Evolutionary conservation across 2,329 filamentous ascomycete species (phyloP).

Genomic region (Diaporthe aspalathi): DNA sequence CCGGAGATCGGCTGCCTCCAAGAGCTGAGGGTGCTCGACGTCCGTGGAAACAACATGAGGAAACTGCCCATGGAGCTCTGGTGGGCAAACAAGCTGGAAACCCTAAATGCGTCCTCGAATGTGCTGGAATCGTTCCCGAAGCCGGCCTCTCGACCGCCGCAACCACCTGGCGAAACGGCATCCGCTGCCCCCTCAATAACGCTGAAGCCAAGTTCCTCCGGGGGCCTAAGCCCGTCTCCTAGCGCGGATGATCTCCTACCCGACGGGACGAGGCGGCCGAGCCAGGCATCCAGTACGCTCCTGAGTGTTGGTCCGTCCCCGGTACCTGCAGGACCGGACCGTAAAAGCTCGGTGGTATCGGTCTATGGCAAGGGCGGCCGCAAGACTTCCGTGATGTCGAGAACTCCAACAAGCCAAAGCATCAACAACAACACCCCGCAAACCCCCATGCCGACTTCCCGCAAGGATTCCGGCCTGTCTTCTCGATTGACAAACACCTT

Average conservation of each 20-base stretch:
- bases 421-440: conserved; percentile 57
- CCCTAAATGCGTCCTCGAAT: conserved; percentile 94
- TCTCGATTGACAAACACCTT: conserved; percentile 87
- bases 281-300: conserved; percentile 77
- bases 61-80: conserved; percentile 93
- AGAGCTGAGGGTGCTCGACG: conserved; percentile 86
- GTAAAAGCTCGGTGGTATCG: conserved; percentile 88
- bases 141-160: conserved; percentile 76
- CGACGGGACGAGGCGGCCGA: conserved; percentile 76
- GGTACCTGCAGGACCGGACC: conserved; percentile 66
- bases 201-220: conserved; percentile 51
- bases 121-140: conserved; percentile 92
- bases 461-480: conserved; percentile 92
- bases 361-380: conserved; percentile 82
- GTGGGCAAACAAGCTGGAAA: conserved; percentile 91
- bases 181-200: conserved; percentile 42
- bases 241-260: conserved; percentile 81
- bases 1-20: conserved; percentile 87
- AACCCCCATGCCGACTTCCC: conserved; percentile 63
- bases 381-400: conserved; percentile 85
- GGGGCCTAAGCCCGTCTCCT: conserved; percentile 67
- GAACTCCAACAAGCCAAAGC: conserved; percentile 60
- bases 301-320: conserved; percentile 82
- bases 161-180: conserved; percentile 65
- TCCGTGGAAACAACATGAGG: conserved; percentile 92